phyloP scores from a whole-genome alignment of 2,329 filamentous ascomycete species.

The Truncatella angustata region DNA sequence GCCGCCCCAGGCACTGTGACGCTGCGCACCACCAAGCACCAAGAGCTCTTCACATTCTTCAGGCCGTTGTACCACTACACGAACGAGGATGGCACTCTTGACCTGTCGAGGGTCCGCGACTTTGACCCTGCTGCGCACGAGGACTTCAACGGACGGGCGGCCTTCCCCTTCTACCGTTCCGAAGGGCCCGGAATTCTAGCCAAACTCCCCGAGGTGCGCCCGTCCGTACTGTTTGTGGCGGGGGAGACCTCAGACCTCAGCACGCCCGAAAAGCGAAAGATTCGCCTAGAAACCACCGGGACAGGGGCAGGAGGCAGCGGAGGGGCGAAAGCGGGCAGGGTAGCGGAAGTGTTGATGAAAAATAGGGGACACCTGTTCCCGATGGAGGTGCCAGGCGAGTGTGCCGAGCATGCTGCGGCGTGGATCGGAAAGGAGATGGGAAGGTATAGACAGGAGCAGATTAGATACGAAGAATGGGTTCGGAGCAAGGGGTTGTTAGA shows the following conservation, averaged over 20 bases:
- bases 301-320: constrained; percentile 66
- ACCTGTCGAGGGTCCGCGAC: constrained; percentile 43
- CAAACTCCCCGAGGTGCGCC: constrained; percentile 59
- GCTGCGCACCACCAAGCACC: constrained; percentile 78
- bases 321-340: constrained; percentile 60
- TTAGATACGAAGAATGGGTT: constrained; percentile 55
- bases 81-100: constrained; percentile 37
- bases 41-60: constrained; percentile 80
- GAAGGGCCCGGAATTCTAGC: constrained; percentile 58
- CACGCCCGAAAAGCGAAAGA: constrained; percentile 42
- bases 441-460: constrained; percentile 56
- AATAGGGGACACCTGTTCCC: constrained; percentile 77
- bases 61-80: constrained; percentile 55
- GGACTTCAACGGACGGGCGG: constrained; percentile 27
- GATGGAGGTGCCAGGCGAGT: constrained; percentile 71
- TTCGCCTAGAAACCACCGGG: constrained; percentile 65
- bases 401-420: constrained; percentile 57
- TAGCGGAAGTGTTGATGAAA: constrained; percentile 63
- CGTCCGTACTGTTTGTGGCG: constrained; percentile 68
- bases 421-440: constrained; percentile 59
- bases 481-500: constrained; percentile 44
- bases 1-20: constrained; percentile 54
- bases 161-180: constrained; percentile 64
- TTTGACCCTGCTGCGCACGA: constrained; percentile 38
- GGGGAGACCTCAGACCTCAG: constrained; percentile 60